Percentiles rank a stretch among this genome's conserved stretches.
phyloP scores from a whole-genome alignment of 2,329 filamentous ascomycete species.

The Cladophialophora bantiana region DNA sequence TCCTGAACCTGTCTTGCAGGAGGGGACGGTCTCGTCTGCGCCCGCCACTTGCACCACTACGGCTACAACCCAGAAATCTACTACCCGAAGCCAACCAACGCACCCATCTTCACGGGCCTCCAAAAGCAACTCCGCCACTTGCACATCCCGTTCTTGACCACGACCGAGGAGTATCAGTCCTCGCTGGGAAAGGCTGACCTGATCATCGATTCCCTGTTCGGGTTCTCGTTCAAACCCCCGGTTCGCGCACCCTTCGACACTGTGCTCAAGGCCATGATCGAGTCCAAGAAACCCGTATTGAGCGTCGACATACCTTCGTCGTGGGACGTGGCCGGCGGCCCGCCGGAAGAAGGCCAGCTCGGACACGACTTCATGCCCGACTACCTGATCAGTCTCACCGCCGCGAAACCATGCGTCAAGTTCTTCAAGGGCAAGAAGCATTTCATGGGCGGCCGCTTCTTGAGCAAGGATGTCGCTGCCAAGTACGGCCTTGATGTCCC shows the following conservation, averaged over 20 bases:
- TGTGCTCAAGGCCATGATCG: constrained; percentile 78
- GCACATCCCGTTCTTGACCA: constrained; percentile 72
- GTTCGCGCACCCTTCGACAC: constrained; percentile 89
- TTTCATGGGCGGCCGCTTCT: constrained; percentile 90
- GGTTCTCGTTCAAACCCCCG: constrained; percentile 90
- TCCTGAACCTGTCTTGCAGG: constrained; percentile 58
- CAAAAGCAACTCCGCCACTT: constrained; percentile 84
- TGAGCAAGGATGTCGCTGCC: constrained; percentile 76
- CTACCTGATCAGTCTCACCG: constrained; percentile 85
- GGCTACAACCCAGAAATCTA: constrained; percentile 89
- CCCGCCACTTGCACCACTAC: constrained; percentile 88
- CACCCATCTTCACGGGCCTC: constrained; percentile 87
- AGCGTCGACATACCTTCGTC: constrained; percentile 92
- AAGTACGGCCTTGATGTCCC: constrained; percentile 89
- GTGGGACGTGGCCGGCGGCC: constrained; percentile 90
- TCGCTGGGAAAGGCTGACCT: constrained; percentile 76
- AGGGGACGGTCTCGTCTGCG: constrained; percentile 92
- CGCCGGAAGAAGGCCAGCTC: constrained; percentile 72
- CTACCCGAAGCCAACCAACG: constrained; percentile 91
- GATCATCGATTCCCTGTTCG: constrained; percentile 91
- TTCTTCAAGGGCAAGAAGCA: constrained; percentile 80
- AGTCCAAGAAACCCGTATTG: constrained; percentile 75
- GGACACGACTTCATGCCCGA: constrained; percentile 82
- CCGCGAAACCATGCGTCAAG: constrained; percentile 87
- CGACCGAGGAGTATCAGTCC: constrained; percentile 71